phyloP scores from a whole-genome alignment of 805 yeast genomes.

The Torulaspora quercuum region DNA sequence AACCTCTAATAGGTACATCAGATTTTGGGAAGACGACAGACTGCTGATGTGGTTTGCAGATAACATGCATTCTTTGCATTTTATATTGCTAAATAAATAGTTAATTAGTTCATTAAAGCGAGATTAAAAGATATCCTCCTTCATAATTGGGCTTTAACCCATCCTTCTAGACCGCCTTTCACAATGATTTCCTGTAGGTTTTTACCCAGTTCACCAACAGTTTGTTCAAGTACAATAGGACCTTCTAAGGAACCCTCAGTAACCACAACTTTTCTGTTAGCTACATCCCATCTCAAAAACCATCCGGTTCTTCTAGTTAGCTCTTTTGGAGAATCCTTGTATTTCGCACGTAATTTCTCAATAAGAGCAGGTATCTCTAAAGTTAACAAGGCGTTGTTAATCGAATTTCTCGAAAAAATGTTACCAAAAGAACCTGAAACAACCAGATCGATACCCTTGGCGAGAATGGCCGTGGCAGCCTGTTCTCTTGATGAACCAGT shows the following conservation, averaged over 20 bases:
- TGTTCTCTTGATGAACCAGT: conserved; percentile 99
- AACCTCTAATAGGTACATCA: no score
- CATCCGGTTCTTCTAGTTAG: conserved; percentile 94
- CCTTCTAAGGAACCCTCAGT: conserved; percentile 52
- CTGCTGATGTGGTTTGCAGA: no score
- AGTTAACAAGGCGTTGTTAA: conserved; percentile 92
- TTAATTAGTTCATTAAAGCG: no score
- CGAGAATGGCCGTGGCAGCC: conserved; percentile 97
- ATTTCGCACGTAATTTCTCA: conserved; percentile 67
- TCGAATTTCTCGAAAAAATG: conserved; percentile 91
- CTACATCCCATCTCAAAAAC: conserved; percentile 89
- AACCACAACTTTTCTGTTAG: conserved; percentile 75
- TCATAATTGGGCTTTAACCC: conserved; percentile 73
- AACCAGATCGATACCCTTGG: conserved; percentile 86
- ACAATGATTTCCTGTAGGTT: conserved; percentile 95
- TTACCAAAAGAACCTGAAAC: conserved; percentile 98
- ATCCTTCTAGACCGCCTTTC: conserved; percentile 96
- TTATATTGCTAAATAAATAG: conserved; percentile 3
- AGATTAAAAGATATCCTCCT: not conserved
- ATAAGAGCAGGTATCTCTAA: conserved; percentile 89
- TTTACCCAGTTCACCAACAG: conserved; percentile 93
- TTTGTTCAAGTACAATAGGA: conserved; percentile 66
- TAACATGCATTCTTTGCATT: no score
- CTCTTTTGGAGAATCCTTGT: conserved; percentile 53
- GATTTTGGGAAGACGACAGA: no score